Conservation (phyloP, 2,329 filamentous ascomycete genomes). For the Aureobasidium leucospermi region DNA sequence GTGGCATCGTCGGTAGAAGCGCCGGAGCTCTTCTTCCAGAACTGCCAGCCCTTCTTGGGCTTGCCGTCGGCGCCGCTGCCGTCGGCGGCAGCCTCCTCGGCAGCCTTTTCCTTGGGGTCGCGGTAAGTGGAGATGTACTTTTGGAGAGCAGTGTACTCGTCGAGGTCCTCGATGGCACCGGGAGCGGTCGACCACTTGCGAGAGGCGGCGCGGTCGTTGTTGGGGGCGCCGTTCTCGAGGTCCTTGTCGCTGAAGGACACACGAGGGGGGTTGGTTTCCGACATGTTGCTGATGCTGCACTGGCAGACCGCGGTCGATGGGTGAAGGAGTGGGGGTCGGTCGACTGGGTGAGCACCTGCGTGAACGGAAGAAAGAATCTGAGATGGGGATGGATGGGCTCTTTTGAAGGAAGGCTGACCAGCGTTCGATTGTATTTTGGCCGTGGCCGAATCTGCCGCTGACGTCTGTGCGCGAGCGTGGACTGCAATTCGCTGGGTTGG, state of each 20-base stretch:
- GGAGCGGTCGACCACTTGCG: conserved; percentile 34
- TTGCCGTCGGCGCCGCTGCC: conserved; percentile 39
- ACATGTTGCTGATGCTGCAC: conserved; percentile 23
- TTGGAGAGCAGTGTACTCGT: conserved; percentile 60
- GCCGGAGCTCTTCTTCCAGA: conserved; percentile 40
- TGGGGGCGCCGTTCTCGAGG: conserved; percentile 29
- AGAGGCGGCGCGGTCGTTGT: conserved; percentile 24
- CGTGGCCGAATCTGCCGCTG: conserved; percentile 14
- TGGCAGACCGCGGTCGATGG: conserved; percentile 11
- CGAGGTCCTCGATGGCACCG: conserved; percentile 41
- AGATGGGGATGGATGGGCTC: conserved; percentile 9
- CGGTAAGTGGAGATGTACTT: conserved; percentile 62
- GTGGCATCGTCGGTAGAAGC: conserved; percentile 30
- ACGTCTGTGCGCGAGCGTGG: conserved; percentile 12
- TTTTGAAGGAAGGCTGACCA: conserved; percentile 13
- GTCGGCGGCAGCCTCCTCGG: conserved; percentile 32
- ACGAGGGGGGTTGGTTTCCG: conserved; percentile 25
- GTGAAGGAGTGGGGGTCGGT: conserved; percentile 8
- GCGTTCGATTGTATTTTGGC: conserved; percentile 9
- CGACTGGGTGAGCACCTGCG: conserved; percentile 14
- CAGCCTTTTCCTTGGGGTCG: conserved; percentile 48
- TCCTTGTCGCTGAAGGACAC: conserved; percentile 35
- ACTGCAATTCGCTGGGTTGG: conserved; percentile 14
- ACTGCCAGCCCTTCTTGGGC: conserved; percentile 49
- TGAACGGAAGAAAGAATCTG: conserved; percentile 12